These are phyloP conservation scores for Linderniella brevidens DNA, from an alignment of 257 asterid species.

Conservation along the genomic window DNA sequence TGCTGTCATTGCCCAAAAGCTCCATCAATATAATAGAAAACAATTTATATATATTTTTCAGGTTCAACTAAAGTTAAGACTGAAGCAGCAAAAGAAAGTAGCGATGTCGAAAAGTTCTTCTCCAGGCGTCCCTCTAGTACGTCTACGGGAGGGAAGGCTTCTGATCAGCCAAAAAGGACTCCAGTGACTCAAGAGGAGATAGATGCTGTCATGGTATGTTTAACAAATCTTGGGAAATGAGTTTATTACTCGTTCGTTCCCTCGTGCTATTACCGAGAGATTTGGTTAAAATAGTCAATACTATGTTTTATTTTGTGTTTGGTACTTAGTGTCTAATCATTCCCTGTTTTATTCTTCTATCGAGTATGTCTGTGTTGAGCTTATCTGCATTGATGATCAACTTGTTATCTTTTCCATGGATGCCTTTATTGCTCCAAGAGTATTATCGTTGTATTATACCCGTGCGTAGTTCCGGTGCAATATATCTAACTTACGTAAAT, in stretches of 20 bases:
- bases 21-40: too few species aligned
- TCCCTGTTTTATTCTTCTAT: too few species aligned
- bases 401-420: too few species aligned
- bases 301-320: not conserved
- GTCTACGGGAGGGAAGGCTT: conserved; percentile 72
- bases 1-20: too few species aligned
- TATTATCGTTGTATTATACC: too few species aligned
- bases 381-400: too few species aligned
- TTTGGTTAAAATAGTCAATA: not conserved
- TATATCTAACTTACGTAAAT: not conserved
- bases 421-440: too few species aligned
- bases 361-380: too few species aligned
- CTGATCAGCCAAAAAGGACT: conserved; percentile 88
- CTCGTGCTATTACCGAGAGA: not conserved
- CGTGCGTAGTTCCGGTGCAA: too few species aligned
- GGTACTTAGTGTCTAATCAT: too few species aligned
- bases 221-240: conserved; percentile 3
- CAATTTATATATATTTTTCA: too few species aligned
- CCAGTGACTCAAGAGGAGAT: conserved; percentile 83
- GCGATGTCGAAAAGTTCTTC: conserved; percentile 1
- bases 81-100: conserved; percentile 4
- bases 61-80: not conserved
- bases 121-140: conserved; percentile 16
- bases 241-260: not conserved
- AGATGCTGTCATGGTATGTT: conserved; percentile 65